Base-by-base conservation (phyloP, 2,329 filamentous ascomycete species). In the Trichophaea hybrida region DNA sequence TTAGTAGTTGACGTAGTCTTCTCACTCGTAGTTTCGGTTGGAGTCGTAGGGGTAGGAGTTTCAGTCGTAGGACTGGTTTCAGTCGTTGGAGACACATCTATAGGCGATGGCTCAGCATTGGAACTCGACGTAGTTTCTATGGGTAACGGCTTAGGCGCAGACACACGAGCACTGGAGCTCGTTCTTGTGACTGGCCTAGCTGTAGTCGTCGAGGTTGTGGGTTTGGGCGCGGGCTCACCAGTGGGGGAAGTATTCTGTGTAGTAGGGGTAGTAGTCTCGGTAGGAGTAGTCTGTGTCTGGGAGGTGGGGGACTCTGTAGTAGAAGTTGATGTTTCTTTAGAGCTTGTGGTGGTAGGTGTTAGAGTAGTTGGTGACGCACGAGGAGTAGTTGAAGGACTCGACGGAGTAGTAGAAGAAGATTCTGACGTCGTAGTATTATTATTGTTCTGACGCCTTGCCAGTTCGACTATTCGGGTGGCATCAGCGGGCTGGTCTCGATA, bases 401-500 rank as follows among this genome's bases (percentile, higher is more conserved):
- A 34, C 34, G 51, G 44, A n/a, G 49, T 58, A 6, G 61, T 40
- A 35, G 31, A n/a, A 15, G 34, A 13, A 60, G 33, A 64, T 66
- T 55, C 58, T 4, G 58, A 15, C 1, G 43, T 51, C 52, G 64
- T 69, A 17, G 56, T 54, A 48, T 46, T 67, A 44, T 61, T 70
- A 17, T 62, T 68, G 57, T 73, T 71, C 64, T 82, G 79, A 63
- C 84, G 78, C 71, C 80, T 82, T 40, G 80, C 84, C 59, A 88
- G 73, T 59, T 81, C 78, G 58, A 84, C 76, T 64, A 87, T 74
- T 60, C 79, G 78, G 7, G 77, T 80, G 15, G 83, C 82, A 40
- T 86, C 74, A 40, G 77, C 75, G 24, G 81, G 77, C 68, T 86
- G 78, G 64, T 78, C 77, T 48, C 75, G 74, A 72, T 82, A 78